These are phyloP conservation scores for Botrytis fabae DNA, from an alignment of 2,329 filamentous ascomycete genomes.

Conservation along the genomic window DNA sequence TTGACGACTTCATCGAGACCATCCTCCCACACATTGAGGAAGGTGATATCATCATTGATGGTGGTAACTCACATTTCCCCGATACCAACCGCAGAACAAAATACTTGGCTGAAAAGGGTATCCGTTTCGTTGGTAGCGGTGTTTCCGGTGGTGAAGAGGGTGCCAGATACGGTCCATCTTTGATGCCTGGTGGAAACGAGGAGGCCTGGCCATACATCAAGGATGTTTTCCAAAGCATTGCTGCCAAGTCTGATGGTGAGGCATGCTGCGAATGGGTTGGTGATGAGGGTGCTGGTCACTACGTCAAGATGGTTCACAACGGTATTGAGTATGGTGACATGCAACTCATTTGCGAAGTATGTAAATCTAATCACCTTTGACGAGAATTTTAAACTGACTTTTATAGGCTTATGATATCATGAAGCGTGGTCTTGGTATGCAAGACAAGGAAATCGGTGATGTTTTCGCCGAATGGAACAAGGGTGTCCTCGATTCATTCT, in stretches of 20 bases:
- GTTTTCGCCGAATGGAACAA: slow-evolving; percentile 97
- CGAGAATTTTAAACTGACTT: slow-evolving; percentile 25
- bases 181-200: slow-evolving; percentile 99
- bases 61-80: slow-evolving; percentile 98
- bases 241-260: slow-evolving; percentile 96
- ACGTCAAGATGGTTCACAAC: slow-evolving; percentile 99
- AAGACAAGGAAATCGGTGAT: slow-evolving; percentile 92
- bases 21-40: slow-evolving; percentile 79
- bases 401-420: slow-evolving; percentile 95
- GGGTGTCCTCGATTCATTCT: slow-evolving; percentile 97
- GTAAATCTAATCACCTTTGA: slow-evolving; percentile 34
- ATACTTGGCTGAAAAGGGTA: slow-evolving; percentile 83
- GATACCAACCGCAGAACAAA: slow-evolving; percentile 96
- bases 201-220: slow-evolving; percentile 98
- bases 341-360: slow-evolving; percentile 98
- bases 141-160: slow-evolving; percentile 99
- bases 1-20: slow-evolving; percentile 98
- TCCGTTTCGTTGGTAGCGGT: slow-evolving; percentile 94
- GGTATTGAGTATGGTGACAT: slow-evolving; percentile 99
- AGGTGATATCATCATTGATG: slow-evolving; percentile 98
- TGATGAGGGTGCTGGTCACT: slow-evolving; percentile 98
- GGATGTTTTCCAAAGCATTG: slow-evolving; percentile 97
- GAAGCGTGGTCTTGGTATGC: slow-evolving; percentile 92
- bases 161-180: slow-evolving; percentile 92
- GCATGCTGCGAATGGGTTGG: slow-evolving; percentile 99